Percentiles rank a stretch among this genome's conserved stretches.
phyloP scores from a whole-genome alignment of 1,284 basidiomycete genomes.

The Cutaneotrichosporon cavernicola region DNA sequence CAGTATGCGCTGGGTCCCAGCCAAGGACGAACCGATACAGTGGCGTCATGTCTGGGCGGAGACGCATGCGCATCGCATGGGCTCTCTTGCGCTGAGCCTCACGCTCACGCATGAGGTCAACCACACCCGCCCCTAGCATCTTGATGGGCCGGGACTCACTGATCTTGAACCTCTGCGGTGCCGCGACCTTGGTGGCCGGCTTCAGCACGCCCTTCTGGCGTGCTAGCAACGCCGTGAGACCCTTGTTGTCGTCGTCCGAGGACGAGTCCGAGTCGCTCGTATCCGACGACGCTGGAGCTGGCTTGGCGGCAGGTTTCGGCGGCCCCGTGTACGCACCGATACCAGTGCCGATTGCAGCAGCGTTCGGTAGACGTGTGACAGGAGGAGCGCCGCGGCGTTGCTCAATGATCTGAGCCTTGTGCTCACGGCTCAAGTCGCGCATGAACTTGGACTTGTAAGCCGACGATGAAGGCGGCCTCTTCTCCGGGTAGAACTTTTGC shows the following conservation, averaged over 20 bases:
- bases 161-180: slow-evolving; percentile 51
- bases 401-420: slow-evolving; percentile 24
- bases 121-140: slow-evolving; percentile 58
- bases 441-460: slow-evolving; percentile 44
- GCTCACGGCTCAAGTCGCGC: slow-evolving; percentile 42
- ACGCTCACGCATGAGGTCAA: slow-evolving; percentile 35
- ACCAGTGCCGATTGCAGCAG: slow-evolving; percentile 39
- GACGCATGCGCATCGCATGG: slow-evolving; percentile 65
- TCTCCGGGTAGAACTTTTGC: slow-evolving; percentile 18
- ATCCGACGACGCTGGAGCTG: slow-evolving; percentile 31
- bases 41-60: slow-evolving; percentile 76
- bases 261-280: slow-evolving; percentile 48
- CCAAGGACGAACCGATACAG: slow-evolving; percentile 79
- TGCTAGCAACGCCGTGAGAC: slow-evolving; percentile 65
- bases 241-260: slow-evolving; percentile 59
- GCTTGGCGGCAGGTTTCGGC: slow-evolving; percentile 18
- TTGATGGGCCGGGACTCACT: slow-evolving; percentile 63
- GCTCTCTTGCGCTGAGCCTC: slow-evolving; percentile 63
- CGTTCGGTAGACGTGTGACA: slow-evolving; percentile 32
- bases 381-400: slow-evolving; percentile 17
- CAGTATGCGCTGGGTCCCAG: slow-evolving; percentile 78
- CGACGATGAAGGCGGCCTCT: slow-evolving; percentile 25
- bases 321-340: slow-evolving; percentile 43
- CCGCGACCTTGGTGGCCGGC: slow-evolving; percentile 48
- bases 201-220: slow-evolving; percentile 24